Conservation (phyloP, 306 rosid genomes). For the Astragalus membranaceus region DNA sequence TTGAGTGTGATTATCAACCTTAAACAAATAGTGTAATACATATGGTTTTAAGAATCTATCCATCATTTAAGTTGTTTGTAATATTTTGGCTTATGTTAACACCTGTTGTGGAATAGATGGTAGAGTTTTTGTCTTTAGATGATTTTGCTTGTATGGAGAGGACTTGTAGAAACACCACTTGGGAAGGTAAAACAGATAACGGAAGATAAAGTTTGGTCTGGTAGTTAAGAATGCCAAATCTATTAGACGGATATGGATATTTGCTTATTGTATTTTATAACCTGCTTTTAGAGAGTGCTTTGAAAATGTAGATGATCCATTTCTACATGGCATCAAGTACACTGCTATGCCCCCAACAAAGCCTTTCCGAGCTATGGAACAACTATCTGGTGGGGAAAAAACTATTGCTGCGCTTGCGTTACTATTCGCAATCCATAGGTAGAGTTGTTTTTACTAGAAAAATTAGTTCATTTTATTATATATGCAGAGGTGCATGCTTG, state of each 20-base stretch:
- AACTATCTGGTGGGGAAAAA: slow-evolving; percentile 95
- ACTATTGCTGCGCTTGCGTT: slow-evolving; percentile 96
- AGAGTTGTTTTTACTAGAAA: not conserved
- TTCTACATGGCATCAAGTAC: slow-evolving; percentile 88
- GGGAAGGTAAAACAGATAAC: too few species aligned
- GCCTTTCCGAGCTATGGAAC: slow-evolving; percentile 99
- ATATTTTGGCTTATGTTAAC: too few species aligned
- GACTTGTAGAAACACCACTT: too few species aligned
- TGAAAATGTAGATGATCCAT: slow-evolving; percentile 97
- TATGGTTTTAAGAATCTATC: too few species aligned
- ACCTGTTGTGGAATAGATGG: too few species aligned
- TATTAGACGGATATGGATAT: too few species aligned
- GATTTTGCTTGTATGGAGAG: too few species aligned
- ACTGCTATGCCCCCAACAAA: slow-evolving; percentile 99
- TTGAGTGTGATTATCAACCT: not conserved
- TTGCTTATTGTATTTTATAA: not conserved
- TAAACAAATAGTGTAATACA: not conserved
- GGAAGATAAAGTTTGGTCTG: too few species aligned
- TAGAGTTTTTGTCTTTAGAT: too few species aligned
- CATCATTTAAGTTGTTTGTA: too few species aligned
- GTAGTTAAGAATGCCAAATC: too few species aligned
- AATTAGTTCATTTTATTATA: not conserved
- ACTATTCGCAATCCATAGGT: slow-evolving; percentile 96
- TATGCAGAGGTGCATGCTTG: not conserved
- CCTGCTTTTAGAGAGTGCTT: not conserved